These are phyloP conservation scores for Platismatia glauca DNA, from an alignment of 495 filamentous ascomycete genomes.

Conservation along the genomic window DNA sequence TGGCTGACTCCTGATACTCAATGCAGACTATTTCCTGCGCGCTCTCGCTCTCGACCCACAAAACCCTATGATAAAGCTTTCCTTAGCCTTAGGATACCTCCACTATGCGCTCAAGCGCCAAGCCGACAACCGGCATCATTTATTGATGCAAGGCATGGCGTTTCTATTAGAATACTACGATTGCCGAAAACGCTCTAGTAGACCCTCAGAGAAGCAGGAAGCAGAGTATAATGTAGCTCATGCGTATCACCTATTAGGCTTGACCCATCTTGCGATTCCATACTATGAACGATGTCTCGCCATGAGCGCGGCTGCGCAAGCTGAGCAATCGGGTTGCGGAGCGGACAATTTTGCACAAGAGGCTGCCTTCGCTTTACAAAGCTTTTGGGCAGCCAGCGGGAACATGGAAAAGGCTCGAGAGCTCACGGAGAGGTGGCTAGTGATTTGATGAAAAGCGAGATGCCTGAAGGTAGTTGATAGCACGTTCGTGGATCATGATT, in stretches of 20 bases:
- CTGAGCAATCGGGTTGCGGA: constrained; percentile 22
- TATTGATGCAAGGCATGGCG: constrained; percentile 70
- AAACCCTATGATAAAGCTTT: constrained; percentile 69
- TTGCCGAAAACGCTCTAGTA: constrained; percentile 31
- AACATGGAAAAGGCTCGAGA: constrained; percentile 46
- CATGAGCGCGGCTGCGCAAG: constrained; percentile 31
- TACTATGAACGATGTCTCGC: constrained; percentile 57
- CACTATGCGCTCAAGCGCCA: constrained; percentile 82
- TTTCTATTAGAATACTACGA: constrained; percentile 75
- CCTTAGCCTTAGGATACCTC: constrained; percentile 60
- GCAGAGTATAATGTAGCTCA: constrained; percentile 84
- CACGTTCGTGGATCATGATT: neutral
- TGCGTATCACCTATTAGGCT: constrained; percentile 69
- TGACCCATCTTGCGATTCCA: constrained; percentile 66
- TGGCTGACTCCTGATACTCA: neutral
- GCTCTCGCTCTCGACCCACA: constrained; percentile 69
- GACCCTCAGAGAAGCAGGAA: constrained; percentile 55
- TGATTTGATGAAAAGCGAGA: constrained; percentile 21
- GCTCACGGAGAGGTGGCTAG: constrained; percentile 51
- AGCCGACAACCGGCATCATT: constrained; percentile 78
- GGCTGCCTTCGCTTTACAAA: constrained; percentile 68
- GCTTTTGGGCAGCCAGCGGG: constrained; percentile 54
- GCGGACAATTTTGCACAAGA: constrained; percentile 60
- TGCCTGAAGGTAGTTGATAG: neutral
- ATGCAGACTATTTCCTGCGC: constrained; percentile 71